These are phyloP conservation scores for Pseudomassariella vexata DNA, from an alignment of 2,329 filamentous ascomycete genomes.

Conservation along the genomic window DNA sequence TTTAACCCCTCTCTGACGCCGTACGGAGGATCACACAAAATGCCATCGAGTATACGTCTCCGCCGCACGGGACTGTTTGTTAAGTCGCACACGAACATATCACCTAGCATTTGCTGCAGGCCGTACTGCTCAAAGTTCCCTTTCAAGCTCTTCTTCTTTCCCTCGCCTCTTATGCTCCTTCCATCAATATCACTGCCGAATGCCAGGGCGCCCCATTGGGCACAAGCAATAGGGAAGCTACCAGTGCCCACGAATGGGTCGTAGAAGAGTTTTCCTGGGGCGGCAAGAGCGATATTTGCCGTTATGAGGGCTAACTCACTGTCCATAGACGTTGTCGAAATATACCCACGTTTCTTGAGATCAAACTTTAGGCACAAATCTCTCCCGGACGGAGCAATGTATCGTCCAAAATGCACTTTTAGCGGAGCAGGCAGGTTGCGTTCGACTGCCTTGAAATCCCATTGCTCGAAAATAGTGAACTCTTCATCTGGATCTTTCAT, in stretches of 20 bases:
- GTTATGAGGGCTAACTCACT: slow-evolving; percentile 87
- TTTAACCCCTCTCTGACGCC: slow-evolving; percentile 88
- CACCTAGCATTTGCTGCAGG: slow-evolving; percentile 60
- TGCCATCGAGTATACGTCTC: slow-evolving; percentile 63
- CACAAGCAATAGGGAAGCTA: slow-evolving; percentile 83
- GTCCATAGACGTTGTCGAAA: slow-evolving; percentile 96
- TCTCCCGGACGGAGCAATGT: slow-evolving; percentile 60
- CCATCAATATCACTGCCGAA: slow-evolving; percentile 94
- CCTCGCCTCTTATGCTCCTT: slow-evolving; percentile 73
- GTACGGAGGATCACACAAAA: slow-evolving; percentile 93
- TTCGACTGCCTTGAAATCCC: slow-evolving; percentile 49
- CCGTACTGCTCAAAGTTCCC: slow-evolving; percentile 85
- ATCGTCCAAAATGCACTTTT: slow-evolving; percentile 65
- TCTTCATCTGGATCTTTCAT: slow-evolving; percentile 69
- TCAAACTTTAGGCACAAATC: slow-evolving; percentile 70
- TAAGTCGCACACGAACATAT: slow-evolving; percentile 78
- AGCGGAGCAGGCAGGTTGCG: slow-evolving; percentile 48
- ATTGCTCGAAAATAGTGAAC: slow-evolving; percentile 82
- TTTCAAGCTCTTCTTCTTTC: slow-evolving; percentile 40
- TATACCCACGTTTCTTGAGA: slow-evolving; percentile 89
- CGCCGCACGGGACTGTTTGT: slow-evolving; percentile 74
- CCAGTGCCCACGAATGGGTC: slow-evolving; percentile 96
- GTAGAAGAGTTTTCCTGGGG: slow-evolving; percentile 79
- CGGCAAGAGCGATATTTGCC: slow-evolving; percentile 82
- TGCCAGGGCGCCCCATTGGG: slow-evolving; percentile 79